Base-by-base conservation (phyloP, 805 yeast genomes). In the Starmerella apis region DNA sequence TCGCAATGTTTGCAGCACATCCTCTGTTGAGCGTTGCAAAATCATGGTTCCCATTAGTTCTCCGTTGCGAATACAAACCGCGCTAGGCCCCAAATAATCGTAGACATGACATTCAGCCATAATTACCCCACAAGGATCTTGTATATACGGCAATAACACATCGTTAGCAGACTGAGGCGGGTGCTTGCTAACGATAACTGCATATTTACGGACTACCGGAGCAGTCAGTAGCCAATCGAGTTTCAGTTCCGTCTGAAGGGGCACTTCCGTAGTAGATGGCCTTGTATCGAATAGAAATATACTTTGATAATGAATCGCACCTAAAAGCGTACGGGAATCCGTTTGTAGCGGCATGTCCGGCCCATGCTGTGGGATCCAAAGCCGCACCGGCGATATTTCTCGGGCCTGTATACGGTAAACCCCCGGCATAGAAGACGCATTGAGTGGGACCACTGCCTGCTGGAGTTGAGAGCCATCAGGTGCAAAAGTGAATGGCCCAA, bases 11-110 rank as follows among this genome's bases (percentile, higher is more conserved):
- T 37, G 32, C 18, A 28, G 35, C n/a, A 55, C 30, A 22, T 41
- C 48, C 10, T 35, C 52, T 16, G 48, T 46, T 1, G 52, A 24
- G 10, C 61, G 52, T 16, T 51, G 49, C 31, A 58, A 51, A 56
- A 60, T 47, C 22, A 48, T 35, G n/a, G 62, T 57, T 4, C 60
- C 53, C 33, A 49, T 49, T 11, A 59, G 57, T 43, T 57, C 58
- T 25, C 54, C 50, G 39, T 59, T 49, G 16, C 59, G 61, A 11
- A 64, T 56, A 38, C 56, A 52, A 13, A 64, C 66, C 9, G 65
- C 51, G 2, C 66, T 63, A 10, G 68, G 66, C 3, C 68, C 69
- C n/a, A 64, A 48, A 3, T 65, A 66, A 32, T 61, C 62, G 28
- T 60, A 33, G 18, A 60, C 66, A 3, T 63, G 53, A 45, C 66